phyloP scores from a whole-genome alignment of 2,329 filamentous ascomycete genomes.

The Diaporthe nobilis region DNA sequence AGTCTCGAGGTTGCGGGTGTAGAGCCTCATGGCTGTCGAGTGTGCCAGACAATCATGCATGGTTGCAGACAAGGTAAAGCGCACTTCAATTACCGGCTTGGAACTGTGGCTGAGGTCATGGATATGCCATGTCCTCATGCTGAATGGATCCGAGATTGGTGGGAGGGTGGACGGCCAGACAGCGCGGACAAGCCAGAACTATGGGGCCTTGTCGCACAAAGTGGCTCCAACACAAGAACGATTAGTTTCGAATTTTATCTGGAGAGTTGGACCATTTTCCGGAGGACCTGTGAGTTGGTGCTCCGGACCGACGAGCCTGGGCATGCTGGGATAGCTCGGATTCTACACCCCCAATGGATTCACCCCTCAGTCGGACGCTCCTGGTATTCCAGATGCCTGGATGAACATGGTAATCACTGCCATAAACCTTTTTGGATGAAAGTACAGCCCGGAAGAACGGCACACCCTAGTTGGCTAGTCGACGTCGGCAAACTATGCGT shows the following conservation, averaged over 20 bases:
- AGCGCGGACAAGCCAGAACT: background rate
- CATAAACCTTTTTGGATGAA: background rate
- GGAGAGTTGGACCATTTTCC: background rate
- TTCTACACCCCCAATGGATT: background rate
- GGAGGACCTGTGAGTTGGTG: background rate
- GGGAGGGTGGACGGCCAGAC: background rate
- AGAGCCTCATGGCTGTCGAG: background rate
- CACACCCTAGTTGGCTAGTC: background rate
- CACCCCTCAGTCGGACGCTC: background rate
- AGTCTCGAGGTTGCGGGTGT: background rate
- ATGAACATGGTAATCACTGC: background rate
- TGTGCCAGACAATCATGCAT: background rate
- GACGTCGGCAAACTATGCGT: background rate
- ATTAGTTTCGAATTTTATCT: background rate
- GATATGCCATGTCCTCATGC: background rate
- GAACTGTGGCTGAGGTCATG: background rate
- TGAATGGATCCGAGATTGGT: background rate
- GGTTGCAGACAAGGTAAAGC: background rate
- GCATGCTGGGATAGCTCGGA: background rate
- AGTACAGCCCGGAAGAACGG: background rate
- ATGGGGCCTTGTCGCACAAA: background rate
- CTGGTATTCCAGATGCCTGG: background rate
- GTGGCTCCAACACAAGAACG: background rate
- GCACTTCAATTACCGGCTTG: background rate
- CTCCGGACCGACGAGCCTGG: background rate